A percentile compares a stretch with the other conserved stretches of the same genome.
These are phyloP conservation scores for Plasmopara viticola DNA, from an alignment of 352 stramenopile genomes.

Conservation along the genomic window DNA sequence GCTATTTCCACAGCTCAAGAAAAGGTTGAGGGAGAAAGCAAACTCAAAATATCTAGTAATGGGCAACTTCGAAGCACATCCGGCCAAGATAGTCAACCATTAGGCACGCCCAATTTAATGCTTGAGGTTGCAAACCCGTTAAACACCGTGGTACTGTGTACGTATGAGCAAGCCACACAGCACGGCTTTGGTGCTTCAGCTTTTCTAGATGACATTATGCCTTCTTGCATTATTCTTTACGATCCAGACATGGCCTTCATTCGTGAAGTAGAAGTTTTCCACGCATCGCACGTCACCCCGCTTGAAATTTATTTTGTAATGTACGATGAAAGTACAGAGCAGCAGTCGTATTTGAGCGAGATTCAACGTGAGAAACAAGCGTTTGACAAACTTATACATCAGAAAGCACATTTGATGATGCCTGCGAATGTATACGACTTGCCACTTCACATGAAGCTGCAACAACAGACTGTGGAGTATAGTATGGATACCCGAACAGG, in stretches of 20 bases:
- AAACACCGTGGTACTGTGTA: conserved; percentile 65
- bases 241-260: conserved; percentile 94
- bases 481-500: conserved; percentile 79
- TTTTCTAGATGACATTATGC: conserved; percentile 88
- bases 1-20: conserved; percentile 29
- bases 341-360: conserved; percentile 92
- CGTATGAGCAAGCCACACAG: conserved; percentile 69
- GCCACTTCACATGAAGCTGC: conserved; percentile 71
- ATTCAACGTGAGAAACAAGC: conserved; percentile 94
- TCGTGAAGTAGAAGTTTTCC: conserved; percentile 92
- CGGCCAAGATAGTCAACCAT: conserved; percentile 3
- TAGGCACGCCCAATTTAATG: conserved; percentile 31
- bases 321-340: conserved; percentile 94
- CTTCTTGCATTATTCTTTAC: conserved; percentile 91
- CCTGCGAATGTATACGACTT: conserved; percentile 81
- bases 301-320: conserved; percentile 94
- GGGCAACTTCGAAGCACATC: conserved; percentile 10
- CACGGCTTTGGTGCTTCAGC: conserved; percentile 50
- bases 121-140: conserved; percentile 42
- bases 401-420: conserved; percentile 91
- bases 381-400: conserved; percentile 95
- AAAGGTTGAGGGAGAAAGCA: conserved; percentile 18
- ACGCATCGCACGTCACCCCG: conserved; percentile 42
- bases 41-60: conserved; percentile 19
- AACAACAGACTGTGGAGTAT: conserved; percentile 51